phyloP scores from a whole-genome alignment of 179 eudicot species.

The Amaranthus tricolor region DNA sequence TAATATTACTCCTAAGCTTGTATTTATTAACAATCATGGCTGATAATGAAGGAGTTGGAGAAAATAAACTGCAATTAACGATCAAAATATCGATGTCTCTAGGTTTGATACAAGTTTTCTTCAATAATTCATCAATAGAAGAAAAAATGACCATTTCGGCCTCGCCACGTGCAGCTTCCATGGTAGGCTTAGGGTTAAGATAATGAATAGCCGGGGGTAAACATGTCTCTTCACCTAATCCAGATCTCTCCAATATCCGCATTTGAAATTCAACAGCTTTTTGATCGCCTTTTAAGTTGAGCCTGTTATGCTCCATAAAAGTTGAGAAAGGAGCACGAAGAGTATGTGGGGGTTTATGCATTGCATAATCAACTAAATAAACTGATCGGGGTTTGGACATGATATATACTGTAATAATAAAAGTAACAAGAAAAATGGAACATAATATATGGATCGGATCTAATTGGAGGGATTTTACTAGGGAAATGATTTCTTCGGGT shows the following conservation, averaged over 20 bases:
- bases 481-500: no score
- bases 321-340: not conserved
- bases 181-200: not conserved
- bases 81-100: slow-evolving; percentile 1
- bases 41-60: slow-evolving; percentile 10
- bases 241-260: slow-evolving; percentile 4
- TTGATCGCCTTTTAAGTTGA: not conserved
- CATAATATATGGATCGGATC: no score
- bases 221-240: slow-evolving; percentile 4
- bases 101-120: not conserved
- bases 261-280: not conserved
- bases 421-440: no score
- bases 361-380: slow-evolving; percentile 1
- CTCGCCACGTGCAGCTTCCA: not conserved
- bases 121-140: not conserved
- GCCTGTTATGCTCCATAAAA: not conserved
- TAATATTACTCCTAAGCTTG: not conserved
- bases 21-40: slow-evolving; percentile 10
- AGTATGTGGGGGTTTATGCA: not conserved
- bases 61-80: slow-evolving; percentile 12
- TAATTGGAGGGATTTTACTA: no score
- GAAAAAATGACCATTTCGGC: slow-evolving; percentile 4
- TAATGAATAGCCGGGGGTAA: not conserved
- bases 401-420: not conserved
- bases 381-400: not conserved